Evolutionary conservation across 257 asterid species (phyloP).

Genomic region (Capsicum rhomboideum): DNA sequence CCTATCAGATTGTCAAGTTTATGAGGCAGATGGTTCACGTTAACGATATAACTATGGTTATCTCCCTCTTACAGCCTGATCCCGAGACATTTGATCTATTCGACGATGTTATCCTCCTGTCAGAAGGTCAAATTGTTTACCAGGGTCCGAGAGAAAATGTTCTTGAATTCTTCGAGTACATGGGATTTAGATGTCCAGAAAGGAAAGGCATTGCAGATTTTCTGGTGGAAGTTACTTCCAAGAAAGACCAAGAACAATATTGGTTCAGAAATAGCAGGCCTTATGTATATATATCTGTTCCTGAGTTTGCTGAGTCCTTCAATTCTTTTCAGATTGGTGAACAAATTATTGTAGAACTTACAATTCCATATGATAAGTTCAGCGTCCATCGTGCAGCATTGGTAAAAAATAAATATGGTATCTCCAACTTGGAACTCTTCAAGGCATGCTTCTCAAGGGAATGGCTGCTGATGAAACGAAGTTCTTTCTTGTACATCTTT

Average conservation of each 20-base stretch:
- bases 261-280: slow-evolving; percentile 51
- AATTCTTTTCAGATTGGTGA: slow-evolving; percentile 46
- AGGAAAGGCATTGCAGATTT: slow-evolving; percentile 82
- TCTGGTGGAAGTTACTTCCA: slow-evolving; percentile 80
- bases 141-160: slow-evolving; percentile 71
- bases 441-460: slow-evolving; percentile 62
- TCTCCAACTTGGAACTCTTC: slow-evolving; percentile 61
- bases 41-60: slow-evolving; percentile 65
- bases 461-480: slow-evolving; percentile 72
- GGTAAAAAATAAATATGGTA: slow-evolving; percentile 68
- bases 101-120: slow-evolving; percentile 69
- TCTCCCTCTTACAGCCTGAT: slow-evolving; percentile 80
- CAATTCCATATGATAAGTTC: slow-evolving; percentile 55
- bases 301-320: slow-evolving; percentile 53
- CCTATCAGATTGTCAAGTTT: slow-evolving; percentile 70
- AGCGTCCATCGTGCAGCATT: slow-evolving; percentile 66
- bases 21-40: slow-evolving; percentile 87
- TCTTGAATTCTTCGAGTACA: slow-evolving; percentile 52
- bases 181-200: slow-evolving; percentile 82
- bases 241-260: slow-evolving; percentile 72
- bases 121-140: slow-evolving; percentile 68
- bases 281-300: slow-evolving; percentile 40
- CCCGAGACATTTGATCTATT: slow-evolving; percentile 74
- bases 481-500: slow-evolving; percentile 58
- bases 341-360: slow-evolving; percentile 32